Conservation (phyloP, 2,329 filamentous ascomycete genomes). For the Hypocrella siamensis region DNA sequence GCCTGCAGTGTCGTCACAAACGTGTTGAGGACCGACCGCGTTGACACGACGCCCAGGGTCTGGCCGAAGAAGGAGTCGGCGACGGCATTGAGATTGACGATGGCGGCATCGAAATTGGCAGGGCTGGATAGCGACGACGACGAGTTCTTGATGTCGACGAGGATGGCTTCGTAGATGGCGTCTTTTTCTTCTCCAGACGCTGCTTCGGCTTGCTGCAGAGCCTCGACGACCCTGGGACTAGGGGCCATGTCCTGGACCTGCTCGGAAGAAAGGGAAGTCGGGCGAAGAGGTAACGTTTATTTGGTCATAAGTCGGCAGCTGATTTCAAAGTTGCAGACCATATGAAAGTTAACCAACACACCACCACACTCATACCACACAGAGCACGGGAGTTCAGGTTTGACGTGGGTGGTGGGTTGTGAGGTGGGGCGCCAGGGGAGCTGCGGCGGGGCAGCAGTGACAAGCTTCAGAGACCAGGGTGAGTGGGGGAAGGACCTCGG, state of each 20-base stretch:
- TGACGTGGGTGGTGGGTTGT: no score
- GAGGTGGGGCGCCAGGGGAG: no score
- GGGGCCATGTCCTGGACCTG: slow-evolving; percentile 16
- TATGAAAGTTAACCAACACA: no score
- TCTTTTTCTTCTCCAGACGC: slow-evolving; percentile 21
- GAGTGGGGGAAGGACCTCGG: no score
- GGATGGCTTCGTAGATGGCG: slow-evolving; percentile 29
- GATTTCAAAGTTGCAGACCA: no score
- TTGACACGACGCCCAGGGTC: slow-evolving; percentile 59
- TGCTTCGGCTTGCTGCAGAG: slow-evolving; percentile 24
- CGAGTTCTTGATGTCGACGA: slow-evolving; percentile 24
- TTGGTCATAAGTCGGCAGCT: no score
- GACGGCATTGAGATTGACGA: slow-evolving; percentile 50
- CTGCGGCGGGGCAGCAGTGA: no score
- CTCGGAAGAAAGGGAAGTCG: no score
- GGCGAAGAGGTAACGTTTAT: neutral
- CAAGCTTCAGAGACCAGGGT: no score
- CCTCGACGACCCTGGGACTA: slow-evolving; percentile 23
- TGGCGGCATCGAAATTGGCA: slow-evolving; percentile 41
- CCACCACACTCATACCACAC: no score
- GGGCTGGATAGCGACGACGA: slow-evolving; percentile 22
- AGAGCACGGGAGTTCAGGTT: no score
- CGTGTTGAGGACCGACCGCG: slow-evolving; percentile 50
- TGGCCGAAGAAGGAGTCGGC: slow-evolving; percentile 52
- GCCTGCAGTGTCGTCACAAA: slow-evolving; percentile 49